These are phyloP conservation scores for Helenozyma baotianmanensis DNA, from an alignment of 805 yeast genomes.

Conservation along the genomic window DNA sequence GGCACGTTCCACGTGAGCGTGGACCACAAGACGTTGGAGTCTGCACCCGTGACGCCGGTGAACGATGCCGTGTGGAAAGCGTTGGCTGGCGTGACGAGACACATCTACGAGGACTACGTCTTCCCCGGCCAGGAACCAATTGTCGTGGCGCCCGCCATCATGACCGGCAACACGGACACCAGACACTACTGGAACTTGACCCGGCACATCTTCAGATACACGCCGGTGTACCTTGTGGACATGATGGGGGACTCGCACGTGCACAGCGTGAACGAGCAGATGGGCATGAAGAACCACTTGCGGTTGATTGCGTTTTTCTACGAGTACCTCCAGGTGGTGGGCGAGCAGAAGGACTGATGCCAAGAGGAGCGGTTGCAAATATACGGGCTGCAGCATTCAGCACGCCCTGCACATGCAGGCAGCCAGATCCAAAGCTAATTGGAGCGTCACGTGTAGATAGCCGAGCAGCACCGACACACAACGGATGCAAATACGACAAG, in stretches of 20 bases:
- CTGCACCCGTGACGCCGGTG: slow-evolving; percentile 52
- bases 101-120: slow-evolving; percentile 17
- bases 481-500: no score
- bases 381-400: background rate
- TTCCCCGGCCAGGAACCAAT: slow-evolving; percentile 28
- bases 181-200: slow-evolving; percentile 55
- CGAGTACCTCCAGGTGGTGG: slow-evolving; percentile 24
- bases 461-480: no score
- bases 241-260: slow-evolving; percentile 15
- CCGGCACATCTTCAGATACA: slow-evolving; percentile 49
- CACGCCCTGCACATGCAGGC: no score
- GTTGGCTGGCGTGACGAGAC: slow-evolving; percentile 16
- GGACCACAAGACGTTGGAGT: slow-evolving; percentile 30
- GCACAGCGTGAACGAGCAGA: slow-evolving; percentile 36
- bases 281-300: slow-evolving; percentile 29
- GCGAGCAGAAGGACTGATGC: slow-evolving; percentile 5
- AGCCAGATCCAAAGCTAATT: no score
- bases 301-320: slow-evolving; percentile 33
- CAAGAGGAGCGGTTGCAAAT: background rate
- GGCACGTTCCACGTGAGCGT: slow-evolving; percentile 40
- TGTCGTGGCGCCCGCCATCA: slow-evolving; percentile 43
- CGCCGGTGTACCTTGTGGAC: slow-evolving; percentile 19
- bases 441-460: no score
- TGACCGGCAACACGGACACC: slow-evolving; percentile 63
- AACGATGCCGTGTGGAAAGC: slow-evolving; percentile 13